Conservation (phyloP, 2,329 filamentous ascomycete species). For the Phyllosticta capitalensis region DNA sequence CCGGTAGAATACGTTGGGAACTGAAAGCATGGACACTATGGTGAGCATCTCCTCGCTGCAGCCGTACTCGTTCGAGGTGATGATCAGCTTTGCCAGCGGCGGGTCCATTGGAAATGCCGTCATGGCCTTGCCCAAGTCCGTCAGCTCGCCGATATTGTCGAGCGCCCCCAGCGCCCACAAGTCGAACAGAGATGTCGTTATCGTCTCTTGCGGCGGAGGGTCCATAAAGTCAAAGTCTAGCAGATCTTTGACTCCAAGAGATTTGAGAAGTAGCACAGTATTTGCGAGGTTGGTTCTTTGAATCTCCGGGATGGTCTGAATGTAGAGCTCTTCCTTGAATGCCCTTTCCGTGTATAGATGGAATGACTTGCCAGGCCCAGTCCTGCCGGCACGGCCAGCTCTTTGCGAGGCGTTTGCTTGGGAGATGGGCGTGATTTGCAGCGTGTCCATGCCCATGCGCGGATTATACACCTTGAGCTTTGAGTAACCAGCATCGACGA, state of each 20-base stretch:
- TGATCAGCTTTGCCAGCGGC: slow-evolving; percentile 85
- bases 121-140: slow-evolving; percentile 80
- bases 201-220: slow-evolving; percentile 93
- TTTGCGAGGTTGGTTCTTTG: slow-evolving; percentile 94
- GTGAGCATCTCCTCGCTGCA: slow-evolving; percentile 98
- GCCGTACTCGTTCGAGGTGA: slow-evolving; percentile 79
- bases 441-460: slow-evolving; percentile 97
- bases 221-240: slow-evolving; percentile 99
- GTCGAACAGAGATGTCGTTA: slow-evolving; percentile 93
- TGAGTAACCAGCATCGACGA: slow-evolving; percentile 90
- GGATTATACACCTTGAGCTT: slow-evolving; percentile 99
- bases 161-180: slow-evolving; percentile 91
- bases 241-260: slow-evolving; percentile 84
- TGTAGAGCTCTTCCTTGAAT: slow-evolving; percentile 91
- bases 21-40: slow-evolving; percentile 95
- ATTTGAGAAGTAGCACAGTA: slow-evolving; percentile 88
- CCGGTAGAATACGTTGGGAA: slow-evolving; percentile 92
- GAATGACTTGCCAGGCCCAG: slow-evolving; percentile 90
- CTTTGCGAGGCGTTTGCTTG: slow-evolving; percentile 93
- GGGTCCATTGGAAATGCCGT: slow-evolving; percentile 98
- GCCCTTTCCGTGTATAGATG: slow-evolving; percentile 90
- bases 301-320: slow-evolving; percentile 95
- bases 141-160: slow-evolving; percentile 89
- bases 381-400: slow-evolving; percentile 86
- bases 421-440: slow-evolving; percentile 95